Evolutionary conservation across 129 eudicot genomes (phyloP).

Genomic region (Lactuca saligna): DNA sequence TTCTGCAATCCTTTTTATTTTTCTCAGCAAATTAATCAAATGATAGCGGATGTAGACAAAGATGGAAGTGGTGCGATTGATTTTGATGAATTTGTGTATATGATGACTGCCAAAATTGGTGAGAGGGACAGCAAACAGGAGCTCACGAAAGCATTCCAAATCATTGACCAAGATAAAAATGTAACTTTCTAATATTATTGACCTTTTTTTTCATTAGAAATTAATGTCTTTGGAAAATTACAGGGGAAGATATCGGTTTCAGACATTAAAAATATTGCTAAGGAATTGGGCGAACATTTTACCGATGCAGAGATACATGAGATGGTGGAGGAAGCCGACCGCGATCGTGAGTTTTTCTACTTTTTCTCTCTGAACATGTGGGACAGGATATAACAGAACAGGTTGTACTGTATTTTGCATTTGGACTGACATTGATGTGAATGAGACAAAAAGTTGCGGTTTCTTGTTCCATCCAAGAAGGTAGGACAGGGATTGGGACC

Average conservation of each 20-base stretch:
- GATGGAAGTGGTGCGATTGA: constrained; percentile 94
- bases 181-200: constrained; percentile 36
- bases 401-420: neutral
- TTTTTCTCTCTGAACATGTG: constrained; percentile 4
- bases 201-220: neutral
- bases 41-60: constrained; percentile 97
- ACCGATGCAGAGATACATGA: constrained; percentile 69
- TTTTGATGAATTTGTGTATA: constrained; percentile 78
- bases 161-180: constrained; percentile 86
- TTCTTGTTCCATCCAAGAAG: no score
- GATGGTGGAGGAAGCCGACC: constrained; percentile 95
- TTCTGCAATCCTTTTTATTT: constrained; percentile 6
- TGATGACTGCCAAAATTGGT: constrained; percentile 96
- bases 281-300: constrained; percentile 80
- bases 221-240: constrained; percentile 13
- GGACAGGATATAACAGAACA: neutral
- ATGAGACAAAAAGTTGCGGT: neutral
- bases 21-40: constrained; percentile 71
- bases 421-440: neutral
- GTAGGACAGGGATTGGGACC: no score
- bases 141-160: constrained; percentile 77
- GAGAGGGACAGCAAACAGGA: constrained; percentile 92
- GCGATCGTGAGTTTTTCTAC: constrained; percentile 60
- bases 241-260: constrained; percentile 80
- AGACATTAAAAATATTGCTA: constrained; percentile 77